Percentiles rank a stretch among this genome's conserved stretches.
These are phyloP conservation scores for Termitomyces sp. DNA, from an alignment of 768 basidiomycete genomes.

Conservation along the genomic window DNA sequence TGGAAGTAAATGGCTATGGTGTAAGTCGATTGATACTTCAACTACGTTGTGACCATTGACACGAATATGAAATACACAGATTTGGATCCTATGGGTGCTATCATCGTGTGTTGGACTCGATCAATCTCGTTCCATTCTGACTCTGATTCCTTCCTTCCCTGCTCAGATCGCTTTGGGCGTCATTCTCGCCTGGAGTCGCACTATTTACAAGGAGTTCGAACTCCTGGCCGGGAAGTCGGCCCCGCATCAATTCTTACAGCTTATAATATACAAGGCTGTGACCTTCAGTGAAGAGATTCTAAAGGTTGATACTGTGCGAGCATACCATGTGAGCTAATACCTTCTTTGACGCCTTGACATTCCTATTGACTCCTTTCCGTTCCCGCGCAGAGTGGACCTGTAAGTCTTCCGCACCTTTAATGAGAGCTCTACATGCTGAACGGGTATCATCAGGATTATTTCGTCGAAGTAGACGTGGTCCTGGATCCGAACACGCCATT, in stretches of 20 bases:
- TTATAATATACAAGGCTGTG: conserved; percentile 88
- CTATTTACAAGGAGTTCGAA: conserved; percentile 78
- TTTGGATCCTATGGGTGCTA: conserved; percentile 76
- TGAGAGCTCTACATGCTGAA: conserved; percentile 3
- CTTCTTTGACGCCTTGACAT: conserved; percentile 1
- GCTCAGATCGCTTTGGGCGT: conserved; percentile 69
- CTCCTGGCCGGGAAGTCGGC: conserved; percentile 91
- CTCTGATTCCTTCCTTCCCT: conserved; percentile 7
- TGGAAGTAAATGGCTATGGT: conserved; percentile 80
- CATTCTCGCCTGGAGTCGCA: conserved; percentile 72
- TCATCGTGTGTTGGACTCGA: conserved; percentile 49
- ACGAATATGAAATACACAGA: conserved; percentile 32
- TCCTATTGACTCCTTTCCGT: conserved; percentile 4
- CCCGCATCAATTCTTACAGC: conserved; percentile 84
- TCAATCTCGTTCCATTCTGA: conserved; percentile 1
- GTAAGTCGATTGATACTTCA: conserved; percentile 40
- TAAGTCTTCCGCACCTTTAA: conserved; percentile 26
- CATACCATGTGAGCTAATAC: conserved; percentile 70
- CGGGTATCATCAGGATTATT: conserved; percentile 58
- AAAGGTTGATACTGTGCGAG: conserved; percentile 87
- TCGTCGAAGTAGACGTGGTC: conserved; percentile 94
- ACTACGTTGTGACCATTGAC: neutral
- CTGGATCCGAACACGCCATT: conserved; percentile 87
- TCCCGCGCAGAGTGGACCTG: conserved; percentile 62
- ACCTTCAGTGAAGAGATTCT: conserved; percentile 87